phyloP scores from a whole-genome alignment of 78 protist species.

The Dictyostelium intermedium region DNA sequence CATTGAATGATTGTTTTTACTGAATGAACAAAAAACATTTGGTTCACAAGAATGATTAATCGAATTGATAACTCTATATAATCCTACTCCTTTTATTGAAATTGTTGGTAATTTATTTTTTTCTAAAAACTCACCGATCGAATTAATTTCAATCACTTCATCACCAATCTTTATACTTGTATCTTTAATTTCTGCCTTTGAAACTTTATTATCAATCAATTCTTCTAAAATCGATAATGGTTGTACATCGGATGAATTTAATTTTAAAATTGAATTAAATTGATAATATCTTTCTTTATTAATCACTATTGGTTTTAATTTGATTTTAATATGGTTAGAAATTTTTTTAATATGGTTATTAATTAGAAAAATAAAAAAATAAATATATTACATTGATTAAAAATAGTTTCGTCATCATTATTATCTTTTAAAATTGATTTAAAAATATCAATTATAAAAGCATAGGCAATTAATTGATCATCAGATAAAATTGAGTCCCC shows the following conservation, averaged over 20 bases:
- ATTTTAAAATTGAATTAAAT: slow-evolving; percentile 58
- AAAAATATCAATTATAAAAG: slow-evolving; percentile 7
- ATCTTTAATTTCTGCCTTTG: not conserved
- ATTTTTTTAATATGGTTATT: no score
- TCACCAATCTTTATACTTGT: not conserved
- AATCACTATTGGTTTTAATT: not conserved
- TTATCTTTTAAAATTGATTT: not conserved
- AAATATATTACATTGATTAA: not conserved
- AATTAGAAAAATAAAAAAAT: not conserved
- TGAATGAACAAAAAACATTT: not conserved
- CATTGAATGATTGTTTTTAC: not conserved
- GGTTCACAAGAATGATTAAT: slow-evolving; percentile 64
- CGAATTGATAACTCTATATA: slow-evolving; percentile 31
- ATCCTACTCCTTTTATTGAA: slow-evolving; percentile 20
- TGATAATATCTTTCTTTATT: not conserved
- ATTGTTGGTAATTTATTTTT: not conserved
- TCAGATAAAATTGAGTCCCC: not conserved
- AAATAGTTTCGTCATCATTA: slow-evolving; percentile 11
- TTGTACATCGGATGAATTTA: slow-evolving; percentile 43
- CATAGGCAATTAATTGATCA: not conserved
- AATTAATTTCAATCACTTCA: not conserved
- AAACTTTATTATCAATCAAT: not conserved
- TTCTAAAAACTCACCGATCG: not conserved
- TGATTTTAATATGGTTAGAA: no score
- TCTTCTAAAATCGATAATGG: slow-evolving; percentile 3